phyloP scores from a whole-genome alignment of 139 green algal genomes.

The Chlorella sp. region DNA sequence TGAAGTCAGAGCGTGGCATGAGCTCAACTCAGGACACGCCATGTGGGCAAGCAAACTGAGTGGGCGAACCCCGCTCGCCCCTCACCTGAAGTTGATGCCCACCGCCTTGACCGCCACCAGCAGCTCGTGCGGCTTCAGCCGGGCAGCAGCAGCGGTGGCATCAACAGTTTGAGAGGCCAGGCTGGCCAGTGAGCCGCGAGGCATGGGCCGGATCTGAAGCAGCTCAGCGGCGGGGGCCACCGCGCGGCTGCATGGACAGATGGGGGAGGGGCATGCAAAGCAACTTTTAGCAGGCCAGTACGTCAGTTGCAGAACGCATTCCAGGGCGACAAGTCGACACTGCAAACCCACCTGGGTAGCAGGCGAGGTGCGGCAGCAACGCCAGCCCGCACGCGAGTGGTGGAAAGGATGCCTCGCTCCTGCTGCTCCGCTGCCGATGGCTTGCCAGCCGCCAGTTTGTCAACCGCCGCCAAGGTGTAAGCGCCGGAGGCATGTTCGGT shows the following conservation, averaged over 20 bases:
- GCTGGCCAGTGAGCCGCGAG: slow-evolving; percentile 68
- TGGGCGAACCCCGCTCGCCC: neutral
- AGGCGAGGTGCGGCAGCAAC: slow-evolving; percentile 10
- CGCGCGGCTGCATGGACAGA: neutral
- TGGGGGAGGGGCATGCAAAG: too few relatives aligned
- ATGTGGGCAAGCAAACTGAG: too few relatives aligned
- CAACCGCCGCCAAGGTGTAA: neutral
- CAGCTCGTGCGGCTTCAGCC: slow-evolving; percentile 23
- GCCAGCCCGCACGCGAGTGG: neutral
- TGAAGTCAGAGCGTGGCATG: too few relatives aligned
- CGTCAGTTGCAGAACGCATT: too few relatives aligned
- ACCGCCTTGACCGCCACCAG: slow-evolving; percentile 60
- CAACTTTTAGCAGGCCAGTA: too few relatives aligned
- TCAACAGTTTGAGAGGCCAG: slow-evolving; percentile 51
- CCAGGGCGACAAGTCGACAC: too few relatives aligned
- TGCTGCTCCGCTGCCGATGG: neutral
- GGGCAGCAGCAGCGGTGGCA: neutral
- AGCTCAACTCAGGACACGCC: neutral
- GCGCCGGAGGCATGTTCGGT: slow-evolving; percentile 13
- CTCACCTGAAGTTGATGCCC: slow-evolving; percentile 68
- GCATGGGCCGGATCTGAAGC: slow-evolving; percentile 50
- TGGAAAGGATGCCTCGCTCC: neutral
- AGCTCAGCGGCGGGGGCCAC: slow-evolving; percentile 28
- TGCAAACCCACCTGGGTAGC: slow-evolving; percentile 27
- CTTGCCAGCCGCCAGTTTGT: neutral